phyloP scores from a whole-genome alignment of 257 asterid species.

The Paulownia fortunei region DNA sequence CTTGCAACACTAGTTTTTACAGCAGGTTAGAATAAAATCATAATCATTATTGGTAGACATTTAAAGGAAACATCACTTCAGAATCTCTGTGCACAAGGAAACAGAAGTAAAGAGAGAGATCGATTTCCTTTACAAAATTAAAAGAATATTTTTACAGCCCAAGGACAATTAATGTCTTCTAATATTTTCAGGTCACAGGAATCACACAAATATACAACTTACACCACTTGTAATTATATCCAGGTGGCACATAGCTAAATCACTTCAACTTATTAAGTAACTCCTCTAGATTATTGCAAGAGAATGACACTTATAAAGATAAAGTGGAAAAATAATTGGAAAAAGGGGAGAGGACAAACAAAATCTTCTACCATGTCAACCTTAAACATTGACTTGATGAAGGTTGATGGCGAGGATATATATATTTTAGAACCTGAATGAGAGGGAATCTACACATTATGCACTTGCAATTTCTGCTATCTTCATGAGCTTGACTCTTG shows the following conservation, averaged over 20 bases:
- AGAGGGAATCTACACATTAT: not conserved
- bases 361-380: not conserved
- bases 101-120: not conserved
- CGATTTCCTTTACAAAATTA: not conserved
- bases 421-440: constrained; percentile 1
- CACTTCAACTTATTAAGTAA: not conserved
- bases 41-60: too few species aligned
- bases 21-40: too few species aligned
- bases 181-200: not conserved
- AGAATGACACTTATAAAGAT: not conserved
- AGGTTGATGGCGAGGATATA: not conserved
- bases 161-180: not conserved
- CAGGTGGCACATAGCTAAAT: not conserved
- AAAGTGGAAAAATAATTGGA: constrained; percentile 5
- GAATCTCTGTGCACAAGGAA: not conserved
- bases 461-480: not conserved
- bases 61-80: not conserved
- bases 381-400: constrained; percentile 17
- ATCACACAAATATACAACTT: not conserved
- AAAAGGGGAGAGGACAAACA: not conserved
- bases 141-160: not conserved
- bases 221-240: not conserved
- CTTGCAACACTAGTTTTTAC: too few species aligned
- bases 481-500: constrained; percentile 9
- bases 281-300: not conserved